phyloP scores from a whole-genome alignment of 768 basidiomycete species.

The Boletus sp. region DNA sequence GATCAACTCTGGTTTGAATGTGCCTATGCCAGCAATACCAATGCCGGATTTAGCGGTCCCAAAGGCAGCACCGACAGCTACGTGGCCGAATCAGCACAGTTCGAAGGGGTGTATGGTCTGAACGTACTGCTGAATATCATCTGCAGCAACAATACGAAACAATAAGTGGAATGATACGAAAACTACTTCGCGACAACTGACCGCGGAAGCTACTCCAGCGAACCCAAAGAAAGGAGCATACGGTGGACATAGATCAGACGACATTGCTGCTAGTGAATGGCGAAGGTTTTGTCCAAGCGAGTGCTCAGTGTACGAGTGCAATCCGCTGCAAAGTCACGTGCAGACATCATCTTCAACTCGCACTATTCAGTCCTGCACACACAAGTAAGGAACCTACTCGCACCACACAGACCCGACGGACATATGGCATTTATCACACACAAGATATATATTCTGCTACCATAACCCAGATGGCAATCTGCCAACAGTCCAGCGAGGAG shows the following conservation, averaged over 20 bases:
- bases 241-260: conserved; percentile 68
- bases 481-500: too few species aligned
- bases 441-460: too few species aligned
- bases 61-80: conserved; percentile 92
- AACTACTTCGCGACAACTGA: conserved; percentile 39
- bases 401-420: too few species aligned
- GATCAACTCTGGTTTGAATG: conserved; percentile 93
- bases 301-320: not conserved
- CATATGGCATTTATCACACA: too few species aligned
- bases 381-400: too few species aligned
- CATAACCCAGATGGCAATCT: too few species aligned
- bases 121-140: conserved; percentile 94
- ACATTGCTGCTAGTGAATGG: conserved; percentile 39
- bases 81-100: conserved; percentile 10
- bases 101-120: not conserved
- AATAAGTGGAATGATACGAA: conserved; percentile 9
- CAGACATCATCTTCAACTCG: too few species aligned
- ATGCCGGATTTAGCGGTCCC: conserved; percentile 97
- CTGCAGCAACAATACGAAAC: conserved; percentile 40
- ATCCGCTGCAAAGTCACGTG: conserved; percentile 13
- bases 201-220: conserved; percentile 92
- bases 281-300: not conserved
- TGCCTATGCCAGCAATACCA: conserved; percentile 92
- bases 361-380: too few species aligned
- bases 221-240: conserved; percentile 99